Conservation (phyloP, 306 rosid genomes). For the Sophora flavescens region DNA sequence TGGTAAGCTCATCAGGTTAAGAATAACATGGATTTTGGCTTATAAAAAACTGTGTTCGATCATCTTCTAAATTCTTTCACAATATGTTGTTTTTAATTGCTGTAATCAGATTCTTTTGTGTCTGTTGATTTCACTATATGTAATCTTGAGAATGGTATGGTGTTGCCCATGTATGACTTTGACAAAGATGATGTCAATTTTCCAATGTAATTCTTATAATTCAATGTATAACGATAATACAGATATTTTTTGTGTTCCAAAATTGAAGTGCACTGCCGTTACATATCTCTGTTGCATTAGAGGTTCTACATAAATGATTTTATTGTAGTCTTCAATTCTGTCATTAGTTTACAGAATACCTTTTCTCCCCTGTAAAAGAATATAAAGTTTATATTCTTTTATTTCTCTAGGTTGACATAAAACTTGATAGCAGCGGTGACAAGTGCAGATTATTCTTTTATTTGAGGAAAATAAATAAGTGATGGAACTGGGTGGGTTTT, state of each 20-base stretch:
- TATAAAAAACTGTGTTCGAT: slow-evolving; percentile 12
- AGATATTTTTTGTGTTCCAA: not conserved
- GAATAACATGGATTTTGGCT: slow-evolving; percentile 19
- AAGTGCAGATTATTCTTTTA: slow-evolving; percentile 18
- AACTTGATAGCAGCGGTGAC: no score
- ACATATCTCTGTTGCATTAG: not conserved
- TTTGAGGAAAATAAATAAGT: slow-evolving; percentile 26
- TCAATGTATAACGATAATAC: not conserved
- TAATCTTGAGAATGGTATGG: slow-evolving; percentile 20
- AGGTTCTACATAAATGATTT: not conserved
- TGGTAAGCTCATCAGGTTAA: slow-evolving; percentile 59
- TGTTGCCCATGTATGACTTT: not conserved
- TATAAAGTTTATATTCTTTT: no score
- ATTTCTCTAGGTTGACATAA: no score
- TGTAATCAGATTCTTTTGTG: slow-evolving; percentile 2
- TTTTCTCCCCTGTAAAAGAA: no score
- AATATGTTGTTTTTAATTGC: slow-evolving; percentile 3
- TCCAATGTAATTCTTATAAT: slow-evolving; percentile 13
- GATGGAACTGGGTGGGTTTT: slow-evolving; percentile 1
- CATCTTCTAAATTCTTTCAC: slow-evolving; percentile 2
- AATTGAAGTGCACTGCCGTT: slow-evolving; percentile 10
- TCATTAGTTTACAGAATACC: no score
- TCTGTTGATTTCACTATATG: slow-evolving; percentile 7
- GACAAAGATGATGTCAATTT: not conserved
- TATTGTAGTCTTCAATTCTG: slow-evolving; percentile 12